Evolutionary conservation across 140 eudicot genomes (phyloP).

Genomic region (Ambrosia hybrid): DNA sequence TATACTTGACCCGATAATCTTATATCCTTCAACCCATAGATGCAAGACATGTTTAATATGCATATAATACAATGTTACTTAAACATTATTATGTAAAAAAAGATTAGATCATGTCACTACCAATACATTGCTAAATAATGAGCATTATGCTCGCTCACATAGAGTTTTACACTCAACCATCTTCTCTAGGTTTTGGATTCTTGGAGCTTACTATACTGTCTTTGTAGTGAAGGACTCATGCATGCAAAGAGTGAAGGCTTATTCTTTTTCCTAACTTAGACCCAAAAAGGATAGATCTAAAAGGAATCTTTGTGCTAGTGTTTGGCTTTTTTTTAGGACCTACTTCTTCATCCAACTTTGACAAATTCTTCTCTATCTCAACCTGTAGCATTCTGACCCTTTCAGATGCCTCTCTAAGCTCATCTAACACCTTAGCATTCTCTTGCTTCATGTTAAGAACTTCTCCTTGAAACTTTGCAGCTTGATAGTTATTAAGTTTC

Average conservation of each 20-base stretch:
- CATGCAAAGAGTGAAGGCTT: slow-evolving; percentile 43
- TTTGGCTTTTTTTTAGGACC: slow-evolving; percentile 31
- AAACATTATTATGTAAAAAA: no score
- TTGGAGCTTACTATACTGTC: slow-evolving; percentile 37
- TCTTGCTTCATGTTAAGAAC: slow-evolving; percentile 72
- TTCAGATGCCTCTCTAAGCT: slow-evolving; percentile 50
- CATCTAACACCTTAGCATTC: slow-evolving; percentile 56
- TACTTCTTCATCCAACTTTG: slow-evolving; percentile 50
- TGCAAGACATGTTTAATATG: no score
- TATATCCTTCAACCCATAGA: no score
- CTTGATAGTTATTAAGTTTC: slow-evolving; percentile 41
- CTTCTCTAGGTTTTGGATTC: slow-evolving; percentile 24
- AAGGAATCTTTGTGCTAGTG: slow-evolving; percentile 39
- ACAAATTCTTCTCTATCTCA: slow-evolving; percentile 50
- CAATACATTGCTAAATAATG: not conserved
- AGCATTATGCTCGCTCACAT: not conserved
- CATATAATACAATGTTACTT: no score
- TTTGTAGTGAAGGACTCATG: slow-evolving; percentile 47
- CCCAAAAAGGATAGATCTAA: slow-evolving; percentile 59
- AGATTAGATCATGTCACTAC: no score
- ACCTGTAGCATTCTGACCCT: slow-evolving; percentile 41
- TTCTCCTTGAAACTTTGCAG: slow-evolving; percentile 78
- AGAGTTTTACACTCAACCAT: slow-evolving; percentile 1
- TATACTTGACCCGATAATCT: no score
- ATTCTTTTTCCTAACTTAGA: slow-evolving; percentile 47